phyloP scores from a whole-genome alignment of 495 filamentous ascomycete genomes.

The Neurospora sp. region DNA sequence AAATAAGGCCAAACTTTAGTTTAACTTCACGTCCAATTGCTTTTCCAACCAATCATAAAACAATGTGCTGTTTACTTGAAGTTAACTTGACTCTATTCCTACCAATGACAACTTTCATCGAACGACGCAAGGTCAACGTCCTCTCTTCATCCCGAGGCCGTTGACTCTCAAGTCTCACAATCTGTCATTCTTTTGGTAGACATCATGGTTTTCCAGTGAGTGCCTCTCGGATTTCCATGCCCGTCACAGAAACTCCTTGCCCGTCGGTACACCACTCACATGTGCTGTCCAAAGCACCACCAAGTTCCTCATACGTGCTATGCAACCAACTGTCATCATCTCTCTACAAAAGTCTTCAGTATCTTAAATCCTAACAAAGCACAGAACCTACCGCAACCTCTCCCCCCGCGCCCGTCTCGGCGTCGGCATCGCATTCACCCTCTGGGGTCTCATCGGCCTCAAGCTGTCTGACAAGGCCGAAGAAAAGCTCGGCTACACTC shows the following conservation, averaged over 20 bases:
- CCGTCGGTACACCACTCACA: background rate
- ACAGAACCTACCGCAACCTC: constrained; percentile 26
- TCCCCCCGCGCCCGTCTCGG: constrained; percentile 25
- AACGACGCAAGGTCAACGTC: background rate
- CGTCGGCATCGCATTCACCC: constrained; percentile 31
- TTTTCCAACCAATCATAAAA: background rate
- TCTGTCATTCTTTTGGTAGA: background rate
- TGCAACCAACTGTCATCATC: too few relatives aligned
- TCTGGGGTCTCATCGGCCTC: constrained; percentile 35
- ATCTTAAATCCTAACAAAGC: too few relatives aligned
- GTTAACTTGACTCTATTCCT: background rate
- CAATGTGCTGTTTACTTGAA: background rate
- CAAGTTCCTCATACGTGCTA: too few relatives aligned
- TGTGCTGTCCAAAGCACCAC: too few relatives aligned
- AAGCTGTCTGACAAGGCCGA: constrained; percentile 30
- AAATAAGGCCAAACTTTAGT: background rate
- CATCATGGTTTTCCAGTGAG: background rate
- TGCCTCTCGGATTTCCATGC: background rate
- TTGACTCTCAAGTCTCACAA: background rate
- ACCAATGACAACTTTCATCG: background rate
- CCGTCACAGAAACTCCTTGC: too few relatives aligned
- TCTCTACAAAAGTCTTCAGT: too few relatives aligned
- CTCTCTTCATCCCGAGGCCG: background rate
- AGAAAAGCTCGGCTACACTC: constrained; percentile 30
- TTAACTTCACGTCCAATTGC: background rate